Percentiles rank a stretch among this genome's conserved stretches.
Evolutionary conservation across 345 rosid genomes (phyloP).

Genomic region (Eucalyptus viminalis): DNA sequence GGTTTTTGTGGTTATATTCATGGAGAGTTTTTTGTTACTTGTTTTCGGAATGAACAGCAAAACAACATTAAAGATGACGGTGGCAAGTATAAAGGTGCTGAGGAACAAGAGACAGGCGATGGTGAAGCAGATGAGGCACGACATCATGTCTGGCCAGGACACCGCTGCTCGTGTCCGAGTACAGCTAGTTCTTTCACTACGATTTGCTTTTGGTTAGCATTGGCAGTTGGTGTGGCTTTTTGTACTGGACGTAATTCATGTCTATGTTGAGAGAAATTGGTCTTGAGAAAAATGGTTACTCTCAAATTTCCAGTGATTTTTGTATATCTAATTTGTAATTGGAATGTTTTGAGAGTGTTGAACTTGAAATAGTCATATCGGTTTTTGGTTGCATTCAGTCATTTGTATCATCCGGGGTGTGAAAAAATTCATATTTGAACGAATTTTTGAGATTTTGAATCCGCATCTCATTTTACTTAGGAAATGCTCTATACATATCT

Average conservation of each 20-base stretch:
- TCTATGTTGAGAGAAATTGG: not conserved
- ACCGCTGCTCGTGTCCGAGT: slow-evolving; percentile 88
- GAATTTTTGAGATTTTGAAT: no score
- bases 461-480: no score
- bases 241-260: not conserved
- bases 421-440: no score
- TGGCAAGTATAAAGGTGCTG: slow-evolving; percentile 79
- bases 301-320: no score
- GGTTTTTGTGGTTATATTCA: no score
- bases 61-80: slow-evolving; percentile 85
- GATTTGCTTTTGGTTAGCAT: not conserved
- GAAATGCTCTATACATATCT: no score
- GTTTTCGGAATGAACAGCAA: slow-evolving; percentile 19
- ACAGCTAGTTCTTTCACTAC: not conserved
- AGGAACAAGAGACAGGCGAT: slow-evolving; percentile 80
- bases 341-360: no score
- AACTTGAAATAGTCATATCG: no score
- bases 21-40: no score
- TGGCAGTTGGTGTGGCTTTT: not conserved
- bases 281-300: not conserved
- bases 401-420: no score
- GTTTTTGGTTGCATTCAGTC: no score
- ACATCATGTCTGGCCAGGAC: slow-evolving; percentile 81
- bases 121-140: slow-evolving; percentile 86
- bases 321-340: no score